These are phyloP conservation scores for Xylariaceae sp. DNA, from an alignment of 2,329 filamentous ascomycete genomes.

Conservation along the genomic window DNA sequence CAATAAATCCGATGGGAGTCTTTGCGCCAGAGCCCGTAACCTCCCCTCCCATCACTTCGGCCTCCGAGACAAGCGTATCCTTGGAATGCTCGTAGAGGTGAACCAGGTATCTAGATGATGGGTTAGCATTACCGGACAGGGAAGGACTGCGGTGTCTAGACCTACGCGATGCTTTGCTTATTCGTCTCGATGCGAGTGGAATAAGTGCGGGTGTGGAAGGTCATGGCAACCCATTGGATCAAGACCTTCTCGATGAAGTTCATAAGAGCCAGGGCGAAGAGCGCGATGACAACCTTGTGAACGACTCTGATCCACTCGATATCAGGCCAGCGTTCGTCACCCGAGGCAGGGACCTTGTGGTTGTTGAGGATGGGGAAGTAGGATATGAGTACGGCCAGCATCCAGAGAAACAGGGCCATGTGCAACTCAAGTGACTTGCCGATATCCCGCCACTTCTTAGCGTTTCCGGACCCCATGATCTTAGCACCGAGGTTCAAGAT, in stretches of 20 bases:
- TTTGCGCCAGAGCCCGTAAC: slow-evolving; percentile 50
- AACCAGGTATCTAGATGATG: slow-evolving; percentile 39
- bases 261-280: slow-evolving; percentile 72
- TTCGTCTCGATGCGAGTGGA: slow-evolving; percentile 85
- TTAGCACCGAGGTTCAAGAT: slow-evolving; percentile 50
- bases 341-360: slow-evolving; percentile 34
- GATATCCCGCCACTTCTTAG: slow-evolving; percentile 90
- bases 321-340: slow-evolving; percentile 40
- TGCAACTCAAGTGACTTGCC: slow-evolving; percentile 79
- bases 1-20: slow-evolving; percentile 68
- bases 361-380: slow-evolving; percentile 74
- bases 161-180: slow-evolving; percentile 69
- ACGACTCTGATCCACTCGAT: slow-evolving; percentile 66
- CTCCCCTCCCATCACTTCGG: slow-evolving; percentile 39
- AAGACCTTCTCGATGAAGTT: slow-evolving; percentile 90
- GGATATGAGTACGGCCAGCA: slow-evolving; percentile 76
- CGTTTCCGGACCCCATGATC: slow-evolving; percentile 71
- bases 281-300: slow-evolving; percentile 76
- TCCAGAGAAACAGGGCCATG: slow-evolving; percentile 84
- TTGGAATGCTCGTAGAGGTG: slow-evolving; percentile 64
- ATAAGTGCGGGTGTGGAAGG: slow-evolving; percentile 87
- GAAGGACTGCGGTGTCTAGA: too few relatives aligned
- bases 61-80: slow-evolving; percentile 53
- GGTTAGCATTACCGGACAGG: too few relatives aligned
- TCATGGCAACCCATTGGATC: slow-evolving; percentile 90